These are phyloP conservation scores for Beta macrorhiza DNA, from an alignment of 179 eudicot genomes.

Conservation along the genomic window DNA sequence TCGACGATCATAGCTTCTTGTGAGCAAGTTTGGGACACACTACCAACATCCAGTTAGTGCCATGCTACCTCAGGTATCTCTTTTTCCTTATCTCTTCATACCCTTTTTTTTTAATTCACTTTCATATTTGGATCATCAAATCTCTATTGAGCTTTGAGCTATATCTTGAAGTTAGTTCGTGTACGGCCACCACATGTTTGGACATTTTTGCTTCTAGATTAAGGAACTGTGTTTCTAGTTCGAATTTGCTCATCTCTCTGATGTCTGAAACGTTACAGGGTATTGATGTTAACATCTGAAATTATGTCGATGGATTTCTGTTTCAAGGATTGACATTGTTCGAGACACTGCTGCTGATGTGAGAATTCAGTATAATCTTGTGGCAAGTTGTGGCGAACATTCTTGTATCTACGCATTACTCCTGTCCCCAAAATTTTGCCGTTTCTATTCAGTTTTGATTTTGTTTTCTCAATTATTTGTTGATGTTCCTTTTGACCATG, in stretches of 20 bases:
- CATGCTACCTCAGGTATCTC: slow-evolving; percentile 16
- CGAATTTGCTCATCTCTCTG: background rate
- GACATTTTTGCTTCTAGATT: background rate
- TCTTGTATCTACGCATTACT: background rate
- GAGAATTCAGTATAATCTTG: background rate
- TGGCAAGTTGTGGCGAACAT: background rate
- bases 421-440: background rate
- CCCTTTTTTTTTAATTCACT: background rate
- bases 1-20: slow-evolving; percentile 22
- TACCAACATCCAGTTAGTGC: background rate
- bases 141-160: background rate
- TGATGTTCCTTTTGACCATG: background rate
- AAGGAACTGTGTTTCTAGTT: background rate
- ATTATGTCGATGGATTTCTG: background rate
- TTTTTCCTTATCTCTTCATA: slow-evolving; percentile 13
- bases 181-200: background rate
- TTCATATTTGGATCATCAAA: background rate
- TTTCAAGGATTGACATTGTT: background rate
- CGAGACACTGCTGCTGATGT: background rate
- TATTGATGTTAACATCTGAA: background rate
- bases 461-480: background rate
- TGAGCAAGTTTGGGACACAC: slow-evolving; percentile 3
- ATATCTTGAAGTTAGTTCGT: background rate
- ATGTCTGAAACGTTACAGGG: background rate
- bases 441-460: background rate